Evolutionary conservation across 1,284 basidiomycete species (phyloP), one percentile per base, ranked within the genome.

Genomic region (Thecaphora frezii): DNA sequence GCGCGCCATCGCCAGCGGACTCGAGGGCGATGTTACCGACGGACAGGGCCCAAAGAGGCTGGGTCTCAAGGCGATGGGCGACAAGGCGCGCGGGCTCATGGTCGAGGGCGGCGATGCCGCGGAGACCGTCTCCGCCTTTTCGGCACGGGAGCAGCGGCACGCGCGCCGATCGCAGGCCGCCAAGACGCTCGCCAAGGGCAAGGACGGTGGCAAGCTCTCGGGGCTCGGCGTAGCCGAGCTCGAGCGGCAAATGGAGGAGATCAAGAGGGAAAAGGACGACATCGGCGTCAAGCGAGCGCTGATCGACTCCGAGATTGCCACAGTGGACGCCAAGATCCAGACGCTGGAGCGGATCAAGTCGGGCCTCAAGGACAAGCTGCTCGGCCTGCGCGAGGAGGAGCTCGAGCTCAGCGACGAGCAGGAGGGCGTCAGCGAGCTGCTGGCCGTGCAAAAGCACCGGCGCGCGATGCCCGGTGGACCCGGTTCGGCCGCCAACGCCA

Each of bases 371-470:
- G 84, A 87, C 44, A 88, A 91, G 74, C 83, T 98, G 23, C 81
- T 98, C 37, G 89, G 86, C 71, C 79, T 97, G 49, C 90, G 93
- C 58, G 96, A 98, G 76, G 93, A 97, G 68, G 93, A 97, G 70
- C 82, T 98, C 28, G 94, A 97, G 77, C 82, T 98, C 28, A 90
- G 96, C 73, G 94, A 97, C 68, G 94, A 60, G 47, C 56, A 37
- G 33, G 61, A 71, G 19, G 76, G 75, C 14, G 69, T 78, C 0
- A 55, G 50, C 13, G 73, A 76, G 51, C 54, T 76, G 33, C 41
- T 78, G 19, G 73, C 68, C 23, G 53, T 78, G 22, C 73, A 76
- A 52, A 67, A 67, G 40, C 71, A 69, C 37, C 56, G 74, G 30
- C 60, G 66, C 30, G 59, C 67, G 9, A 78, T 78, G 76, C 76